A percentile compares a stretch with the other conserved stretches of the same genome.
phyloP scores from a whole-genome alignment of 106 monocot species.

The Platanthera guangdongensis region DNA sequence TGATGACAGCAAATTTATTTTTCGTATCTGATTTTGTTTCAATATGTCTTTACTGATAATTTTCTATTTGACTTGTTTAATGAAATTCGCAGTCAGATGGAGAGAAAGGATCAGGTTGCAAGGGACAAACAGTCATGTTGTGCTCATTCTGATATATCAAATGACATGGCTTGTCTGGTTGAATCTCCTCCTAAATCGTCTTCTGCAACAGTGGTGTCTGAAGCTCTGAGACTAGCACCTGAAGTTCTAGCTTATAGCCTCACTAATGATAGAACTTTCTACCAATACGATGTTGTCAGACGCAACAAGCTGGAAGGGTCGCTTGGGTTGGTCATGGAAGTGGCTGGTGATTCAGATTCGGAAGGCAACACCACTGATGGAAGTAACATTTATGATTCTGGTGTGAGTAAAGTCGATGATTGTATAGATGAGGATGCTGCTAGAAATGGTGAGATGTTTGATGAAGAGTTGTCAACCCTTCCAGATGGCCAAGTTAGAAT shows the following conservation, averaged over 20 bases:
- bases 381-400: constrained; percentile 42
- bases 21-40: constrained; percentile 1
- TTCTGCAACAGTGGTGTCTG: not conserved
- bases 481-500: constrained; percentile 65
- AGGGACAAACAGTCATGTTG: not conserved
- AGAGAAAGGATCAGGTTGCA: not conserved
- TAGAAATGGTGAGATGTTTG: constrained; percentile 9
- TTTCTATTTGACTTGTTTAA: not conserved
- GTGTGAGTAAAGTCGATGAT: constrained; percentile 11
- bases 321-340: constrained; percentile 76
- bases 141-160: not conserved
- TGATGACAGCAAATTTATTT: not conserved
- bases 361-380: constrained; percentile 48
- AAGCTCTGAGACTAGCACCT: constrained; percentile 10
- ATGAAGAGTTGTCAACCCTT: constrained; percentile 26
- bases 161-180: not conserved
- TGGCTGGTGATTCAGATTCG: constrained; percentile 78
- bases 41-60: not conserved
- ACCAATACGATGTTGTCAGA: constrained; percentile 79
- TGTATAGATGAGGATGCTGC: constrained; percentile 12
- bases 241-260: constrained; percentile 13
- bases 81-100: not conserved
- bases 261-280: constrained; percentile 33
- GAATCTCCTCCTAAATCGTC: constrained; percentile 7
- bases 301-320: constrained; percentile 38